Evolutionary conservation across 805 yeast species (phyloP).

Genomic region (Saccharomycopsis vini): DNA sequence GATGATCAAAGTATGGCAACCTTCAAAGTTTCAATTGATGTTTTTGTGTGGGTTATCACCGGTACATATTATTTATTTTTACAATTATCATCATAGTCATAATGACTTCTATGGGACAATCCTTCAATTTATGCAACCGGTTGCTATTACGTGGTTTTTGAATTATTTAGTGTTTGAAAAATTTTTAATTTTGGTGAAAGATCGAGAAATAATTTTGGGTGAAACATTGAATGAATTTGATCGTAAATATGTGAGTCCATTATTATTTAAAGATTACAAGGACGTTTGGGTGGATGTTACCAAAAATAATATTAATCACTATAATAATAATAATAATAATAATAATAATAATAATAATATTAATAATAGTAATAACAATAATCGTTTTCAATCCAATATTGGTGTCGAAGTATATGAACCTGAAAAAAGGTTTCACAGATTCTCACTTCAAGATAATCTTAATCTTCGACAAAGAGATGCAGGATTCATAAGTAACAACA

Average conservation of each 20-base stretch:
- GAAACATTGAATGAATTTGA: slow-evolving; percentile 59
- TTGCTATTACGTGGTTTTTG: slow-evolving; percentile 26
- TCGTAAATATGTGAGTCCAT: not conserved
- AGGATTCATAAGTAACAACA: no score
- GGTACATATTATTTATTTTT: slow-evolving; percentile 29
- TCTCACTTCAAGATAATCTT: not conserved
- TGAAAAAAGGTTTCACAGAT: no score
- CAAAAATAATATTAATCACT: no score
- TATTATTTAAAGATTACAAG: not conserved
- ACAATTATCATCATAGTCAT: not conserved
- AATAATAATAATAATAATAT: no score
- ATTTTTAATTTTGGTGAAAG: slow-evolving; percentile 42
- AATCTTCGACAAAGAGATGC: not conserved
- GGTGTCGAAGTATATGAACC: no score
- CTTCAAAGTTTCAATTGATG: slow-evolving; percentile 46
- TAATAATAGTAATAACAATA: no score
- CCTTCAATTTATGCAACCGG: slow-evolving; percentile 26
- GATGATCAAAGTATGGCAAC: slow-evolving; percentile 51
- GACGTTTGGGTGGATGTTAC: not conserved
- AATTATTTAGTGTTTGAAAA: slow-evolving; percentile 33
- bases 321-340: no score
- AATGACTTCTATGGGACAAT: slow-evolving; percentile 24
- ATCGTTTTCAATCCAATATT: no score
- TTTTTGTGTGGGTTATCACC: slow-evolving; percentile 55
- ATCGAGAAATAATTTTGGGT: slow-evolving; percentile 49